These are phyloP conservation scores for Cercis canadensis DNA, from an alignment of 306 rosid species.

Conservation along the genomic window DNA sequence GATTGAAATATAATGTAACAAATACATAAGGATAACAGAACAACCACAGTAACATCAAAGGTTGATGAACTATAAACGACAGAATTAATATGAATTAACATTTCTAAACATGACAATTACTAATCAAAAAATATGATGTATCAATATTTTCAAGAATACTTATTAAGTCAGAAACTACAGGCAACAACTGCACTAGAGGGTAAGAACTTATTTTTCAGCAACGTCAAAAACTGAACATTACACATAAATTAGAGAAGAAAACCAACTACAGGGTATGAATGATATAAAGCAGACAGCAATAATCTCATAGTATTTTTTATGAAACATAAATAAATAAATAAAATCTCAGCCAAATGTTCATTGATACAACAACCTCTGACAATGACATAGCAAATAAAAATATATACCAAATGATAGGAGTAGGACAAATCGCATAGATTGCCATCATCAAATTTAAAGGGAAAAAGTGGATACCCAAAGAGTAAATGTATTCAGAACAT, in stretches of 20 bases:
- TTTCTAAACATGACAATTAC: conserved; percentile 11
- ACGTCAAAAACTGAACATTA: not conserved
- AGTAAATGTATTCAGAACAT: conserved; percentile 27
- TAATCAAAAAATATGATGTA: not conserved
- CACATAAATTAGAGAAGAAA: not conserved
- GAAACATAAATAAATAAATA: not conserved
- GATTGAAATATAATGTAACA: conserved; percentile 8
- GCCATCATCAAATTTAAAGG: not conserved
- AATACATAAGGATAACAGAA: conserved; percentile 12
- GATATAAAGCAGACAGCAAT: not conserved
- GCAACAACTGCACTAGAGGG: not conserved
- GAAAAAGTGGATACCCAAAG: conserved; percentile 22
- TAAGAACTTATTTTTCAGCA: not conserved
- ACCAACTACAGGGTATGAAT: conserved; percentile 3
- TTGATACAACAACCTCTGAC: conserved; percentile 1
- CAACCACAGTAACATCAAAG: conserved; percentile 18
- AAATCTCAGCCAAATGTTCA: conserved; percentile 14
- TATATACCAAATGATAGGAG: conserved; percentile 5
- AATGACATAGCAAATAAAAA: conserved; percentile 14
- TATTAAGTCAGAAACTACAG: conserved; percentile 3
- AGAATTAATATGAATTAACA: not conserved
- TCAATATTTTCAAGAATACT: not conserved
- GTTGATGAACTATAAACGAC: no score
- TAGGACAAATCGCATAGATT: not conserved
- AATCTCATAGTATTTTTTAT: conserved; percentile 1